Percentiles rank a stretch among this genome's conserved stretches.
Evolutionary conservation across 768 basidiomycete species (phyloP).

Genomic region (Suillus discolor): DNA sequence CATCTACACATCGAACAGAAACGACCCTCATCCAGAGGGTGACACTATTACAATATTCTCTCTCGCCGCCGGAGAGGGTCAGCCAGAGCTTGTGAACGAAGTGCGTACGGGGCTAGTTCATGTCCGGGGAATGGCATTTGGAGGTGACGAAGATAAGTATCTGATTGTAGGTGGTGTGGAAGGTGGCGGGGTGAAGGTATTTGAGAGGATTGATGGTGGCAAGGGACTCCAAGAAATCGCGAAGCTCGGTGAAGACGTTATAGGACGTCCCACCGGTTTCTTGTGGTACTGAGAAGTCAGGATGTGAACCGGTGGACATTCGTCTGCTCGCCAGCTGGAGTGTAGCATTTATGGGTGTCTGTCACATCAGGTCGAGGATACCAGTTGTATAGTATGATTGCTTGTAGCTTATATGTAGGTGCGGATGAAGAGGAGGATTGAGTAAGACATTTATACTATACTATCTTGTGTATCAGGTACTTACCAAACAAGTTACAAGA

Average conservation of each 20-base stretch:
- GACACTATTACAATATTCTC: slow-evolving; percentile 76
- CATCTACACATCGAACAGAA: slow-evolving; percentile 76
- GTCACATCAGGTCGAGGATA: not conserved
- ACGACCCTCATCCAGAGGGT: slow-evolving; percentile 67
- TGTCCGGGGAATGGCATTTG: slow-evolving; percentile 68
- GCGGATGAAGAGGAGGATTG: too few relatives aligned
- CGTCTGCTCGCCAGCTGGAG: too few relatives aligned
- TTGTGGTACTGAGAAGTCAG: slow-evolving; percentile 35
- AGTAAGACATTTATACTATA: too few relatives aligned
- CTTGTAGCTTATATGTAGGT: not conserved
- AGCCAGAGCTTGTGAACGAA: slow-evolving; percentile 57
- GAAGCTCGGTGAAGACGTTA: slow-evolving; percentile 33
- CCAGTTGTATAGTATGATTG: not conserved
- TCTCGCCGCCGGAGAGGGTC: slow-evolving; percentile 43
- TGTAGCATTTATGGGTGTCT: not conserved
- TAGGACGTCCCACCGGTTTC: slow-evolving; percentile 41
- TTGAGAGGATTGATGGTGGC: slow-evolving; percentile 64
- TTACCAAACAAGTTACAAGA: too few relatives aligned
- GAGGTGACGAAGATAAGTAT: slow-evolving; percentile 62
- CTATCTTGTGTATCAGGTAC: too few relatives aligned
- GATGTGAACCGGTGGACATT: not conserved
- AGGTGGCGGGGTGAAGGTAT: slow-evolving; percentile 72
- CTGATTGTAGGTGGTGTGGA: slow-evolving; percentile 64
- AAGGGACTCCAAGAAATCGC: slow-evolving; percentile 57
- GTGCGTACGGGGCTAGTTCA: slow-evolving; percentile 72